Evolutionary conservation across 352 stramenopile species (phyloP).

Genomic region (Globisporangium megalacanthum): DNA sequence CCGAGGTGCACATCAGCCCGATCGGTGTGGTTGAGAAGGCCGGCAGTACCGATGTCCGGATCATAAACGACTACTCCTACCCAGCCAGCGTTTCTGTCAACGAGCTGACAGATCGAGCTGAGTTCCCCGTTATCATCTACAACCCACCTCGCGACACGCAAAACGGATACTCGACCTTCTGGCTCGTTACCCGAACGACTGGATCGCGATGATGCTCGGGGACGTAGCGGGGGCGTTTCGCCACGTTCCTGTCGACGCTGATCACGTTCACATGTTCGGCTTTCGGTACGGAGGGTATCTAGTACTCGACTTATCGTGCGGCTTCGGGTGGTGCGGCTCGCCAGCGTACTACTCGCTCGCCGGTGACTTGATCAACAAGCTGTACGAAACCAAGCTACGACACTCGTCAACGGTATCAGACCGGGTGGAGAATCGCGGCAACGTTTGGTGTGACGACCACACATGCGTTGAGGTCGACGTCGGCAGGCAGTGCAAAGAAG

Average conservation of each 20-base stretch:
- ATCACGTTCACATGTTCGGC: background rate
- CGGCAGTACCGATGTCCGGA: background rate
- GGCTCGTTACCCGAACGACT: background rate
- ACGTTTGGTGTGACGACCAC: background rate
- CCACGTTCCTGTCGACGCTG: background rate
- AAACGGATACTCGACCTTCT: background rate
- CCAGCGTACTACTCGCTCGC: constrained; percentile 21
- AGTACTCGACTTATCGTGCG: constrained; percentile 19
- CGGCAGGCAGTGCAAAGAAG: background rate
- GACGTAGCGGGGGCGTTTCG: constrained; percentile 12
- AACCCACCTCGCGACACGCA: background rate
- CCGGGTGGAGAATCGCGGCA: too few species aligned
- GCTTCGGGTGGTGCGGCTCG: constrained; percentile 10
- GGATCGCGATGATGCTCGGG: constrained; percentile 18
- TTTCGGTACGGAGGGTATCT: background rate
- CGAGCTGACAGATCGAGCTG: background rate
- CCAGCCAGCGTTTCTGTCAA: background rate
- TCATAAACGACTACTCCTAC: background rate
- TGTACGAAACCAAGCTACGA: constrained; percentile 1
- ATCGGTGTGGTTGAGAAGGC: background rate
- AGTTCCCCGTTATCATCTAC: background rate
- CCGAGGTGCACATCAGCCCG: background rate
- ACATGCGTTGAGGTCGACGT: background rate
- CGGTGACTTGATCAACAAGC: constrained; percentile 13
- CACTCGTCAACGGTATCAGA: too few species aligned